Conservation (phyloP, 1,284 basidiomycete genomes). For the Rhodofomes roseus region DNA sequence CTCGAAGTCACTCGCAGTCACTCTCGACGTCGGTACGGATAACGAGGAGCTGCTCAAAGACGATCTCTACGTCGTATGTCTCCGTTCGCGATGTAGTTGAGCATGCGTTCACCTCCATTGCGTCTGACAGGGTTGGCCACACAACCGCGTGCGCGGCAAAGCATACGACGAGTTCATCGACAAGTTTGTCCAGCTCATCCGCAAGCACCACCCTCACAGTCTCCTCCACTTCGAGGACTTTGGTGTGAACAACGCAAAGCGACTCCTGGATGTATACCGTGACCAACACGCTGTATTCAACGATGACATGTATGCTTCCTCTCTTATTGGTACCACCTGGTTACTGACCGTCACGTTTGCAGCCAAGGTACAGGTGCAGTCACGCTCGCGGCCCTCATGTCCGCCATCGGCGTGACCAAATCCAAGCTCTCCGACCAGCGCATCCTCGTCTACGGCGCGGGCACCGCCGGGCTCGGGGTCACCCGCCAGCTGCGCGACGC, state of each 20-base stretch:
- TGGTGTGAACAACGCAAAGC: conserved; percentile 70
- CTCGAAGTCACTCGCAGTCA: conserved; percentile 57
- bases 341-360: background rate
- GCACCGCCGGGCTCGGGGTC: conserved; percentile 82
- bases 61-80: conserved; percentile 60
- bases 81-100: background rate
- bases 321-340: background rate
- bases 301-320: conserved; percentile 60
- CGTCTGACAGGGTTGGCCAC: conserved; percentile 54
- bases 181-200: conserved; percentile 50
- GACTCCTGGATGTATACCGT: conserved; percentile 67
- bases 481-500: conserved; percentile 71
- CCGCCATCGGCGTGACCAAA: conserved; percentile 75
- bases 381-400: conserved; percentile 71
- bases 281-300: conserved; percentile 74
- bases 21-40: conserved; percentile 77
- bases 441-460: conserved; percentile 78
- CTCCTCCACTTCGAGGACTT: conserved; percentile 81
- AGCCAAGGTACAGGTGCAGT: conserved; percentile 79
- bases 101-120: background rate
- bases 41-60: conserved; percentile 66
- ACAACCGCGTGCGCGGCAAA: conserved; percentile 58
- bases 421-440: conserved; percentile 69
- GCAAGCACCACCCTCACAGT: conserved; percentile 41
- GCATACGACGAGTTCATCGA: conserved; percentile 69